These are phyloP conservation scores for Postia placenta DNA, from an alignment of 768 basidiomycete species.

Conservation along the genomic window DNA sequence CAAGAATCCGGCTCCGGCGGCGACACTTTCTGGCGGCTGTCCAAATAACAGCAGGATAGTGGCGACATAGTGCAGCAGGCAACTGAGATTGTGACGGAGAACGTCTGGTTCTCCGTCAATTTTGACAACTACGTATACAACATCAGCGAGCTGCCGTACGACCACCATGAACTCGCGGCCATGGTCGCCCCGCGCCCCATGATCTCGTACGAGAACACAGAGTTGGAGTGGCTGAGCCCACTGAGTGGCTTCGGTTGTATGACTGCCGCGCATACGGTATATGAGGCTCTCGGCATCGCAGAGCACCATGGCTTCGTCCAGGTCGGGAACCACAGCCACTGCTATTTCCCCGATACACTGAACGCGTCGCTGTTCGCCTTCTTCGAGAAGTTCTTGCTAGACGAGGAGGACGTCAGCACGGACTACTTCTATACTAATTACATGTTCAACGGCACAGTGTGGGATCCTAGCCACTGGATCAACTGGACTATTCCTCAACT, in stretches of 20 bases:
- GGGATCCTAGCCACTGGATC: conserved; percentile 37
- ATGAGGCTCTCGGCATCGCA: conserved; percentile 41
- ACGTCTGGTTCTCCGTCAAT: conserved; percentile 53
- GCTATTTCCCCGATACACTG: conserved; percentile 44
- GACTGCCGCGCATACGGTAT: conserved; percentile 44
- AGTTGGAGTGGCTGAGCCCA: conserved; percentile 51
- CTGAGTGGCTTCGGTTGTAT: conserved; percentile 44
- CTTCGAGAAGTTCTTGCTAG: conserved; percentile 49
- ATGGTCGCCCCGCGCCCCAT: conserved; percentile 51
- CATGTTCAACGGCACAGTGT: conserved; percentile 31
- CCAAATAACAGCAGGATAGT: conserved; percentile 37
- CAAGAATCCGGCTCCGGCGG: conserved; percentile 62
- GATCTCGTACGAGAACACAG: conserved; percentile 49
- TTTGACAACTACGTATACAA: conserved; percentile 43
- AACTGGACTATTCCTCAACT: conserved; percentile 45
- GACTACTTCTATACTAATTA: conserved; percentile 40
- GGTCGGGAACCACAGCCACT: conserved; percentile 49
- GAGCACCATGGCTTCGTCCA: conserved; percentile 48
- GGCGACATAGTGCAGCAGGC: conserved; percentile 48
- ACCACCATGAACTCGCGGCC: conserved; percentile 53
- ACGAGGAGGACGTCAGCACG: conserved; percentile 38
- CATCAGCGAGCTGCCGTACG: conserved; percentile 44
- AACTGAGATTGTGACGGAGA: conserved; percentile 52
- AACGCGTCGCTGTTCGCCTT: conserved; percentile 44
- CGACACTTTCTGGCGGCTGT: conserved; percentile 55